Percentiles rank a stretch among this genome's conserved stretches.
These are phyloP conservation scores for Parmelia sp. DNA, from an alignment of 495 filamentous ascomycete species.

Conservation along the genomic window DNA sequence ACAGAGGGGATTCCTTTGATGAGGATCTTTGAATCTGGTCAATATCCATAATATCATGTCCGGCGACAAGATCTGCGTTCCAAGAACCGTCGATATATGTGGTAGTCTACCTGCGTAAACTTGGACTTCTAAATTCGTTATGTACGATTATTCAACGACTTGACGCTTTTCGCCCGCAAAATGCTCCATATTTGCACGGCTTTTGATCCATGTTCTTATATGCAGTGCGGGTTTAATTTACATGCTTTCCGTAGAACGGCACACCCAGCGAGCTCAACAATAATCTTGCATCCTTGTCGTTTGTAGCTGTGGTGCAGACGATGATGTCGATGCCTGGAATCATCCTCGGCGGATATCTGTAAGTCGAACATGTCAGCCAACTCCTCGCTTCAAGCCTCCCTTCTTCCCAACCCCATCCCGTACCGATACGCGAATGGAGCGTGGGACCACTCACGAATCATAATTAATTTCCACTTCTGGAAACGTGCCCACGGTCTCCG, in stretches of 20 bases:
- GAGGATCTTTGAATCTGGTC: no score
- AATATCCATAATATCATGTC: no score
- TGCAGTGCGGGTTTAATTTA: slow-evolving; percentile 14
- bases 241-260: slow-evolving; percentile 28
- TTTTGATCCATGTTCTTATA: no score
- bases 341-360: slow-evolving; percentile 80
- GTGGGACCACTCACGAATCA: slow-evolving; percentile 60
- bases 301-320: slow-evolving; percentile 80
- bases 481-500: slow-evolving; percentile 69
- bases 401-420: not conserved
- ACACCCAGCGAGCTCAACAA: slow-evolving; percentile 75
- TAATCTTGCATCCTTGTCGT: slow-evolving; percentile 83
- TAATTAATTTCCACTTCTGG: slow-evolving; percentile 92
- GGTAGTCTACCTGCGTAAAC: no score
- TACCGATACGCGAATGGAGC: not conserved
- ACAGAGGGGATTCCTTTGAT: no score
- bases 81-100: no score
- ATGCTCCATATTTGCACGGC: no score
- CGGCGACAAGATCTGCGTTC: no score
- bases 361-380: slow-evolving; percentile 5
- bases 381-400: not conserved
- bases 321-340: slow-evolving; percentile 85
- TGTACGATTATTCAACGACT: no score
- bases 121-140: no score
- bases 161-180: no score